Evolutionary conservation across 2,329 filamentous ascomycete genomes (phyloP).

Genomic region (Huntiella moniliformis): DNA sequence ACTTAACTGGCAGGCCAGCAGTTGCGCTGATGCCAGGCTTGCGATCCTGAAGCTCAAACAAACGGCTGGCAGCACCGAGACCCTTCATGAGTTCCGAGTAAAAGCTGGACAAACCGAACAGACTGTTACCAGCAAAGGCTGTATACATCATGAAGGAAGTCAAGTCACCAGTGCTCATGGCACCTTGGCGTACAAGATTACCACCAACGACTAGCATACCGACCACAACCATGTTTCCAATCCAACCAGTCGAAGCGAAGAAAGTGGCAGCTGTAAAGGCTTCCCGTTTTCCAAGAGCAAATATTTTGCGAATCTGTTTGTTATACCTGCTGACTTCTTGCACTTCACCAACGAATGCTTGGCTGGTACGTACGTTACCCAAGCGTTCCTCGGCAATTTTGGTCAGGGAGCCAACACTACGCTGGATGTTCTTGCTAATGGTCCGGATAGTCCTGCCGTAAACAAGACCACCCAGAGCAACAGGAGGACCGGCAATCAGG

Average conservation of each 20-base stretch:
- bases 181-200: constrained; percentile 68
- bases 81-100: constrained; percentile 99
- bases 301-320: constrained; percentile 77
- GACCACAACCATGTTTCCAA: constrained; percentile 92
- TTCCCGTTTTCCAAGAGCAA: constrained; percentile 69
- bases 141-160: constrained; percentile 99
- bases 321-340: constrained; percentile 87
- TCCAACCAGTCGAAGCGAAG: constrained; percentile 70
- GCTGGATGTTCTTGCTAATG: constrained; percentile 80
- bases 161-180: constrained; percentile 77
- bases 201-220: constrained; percentile 80
- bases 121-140: constrained; percentile 63
- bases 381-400: constrained; percentile 98
- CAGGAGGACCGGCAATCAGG: constrained; percentile 71
- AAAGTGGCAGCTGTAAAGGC: constrained; percentile 80
- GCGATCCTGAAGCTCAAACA: constrained; percentile 91
- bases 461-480: constrained; percentile 77
- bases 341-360: constrained; percentile 86
- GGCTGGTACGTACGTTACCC: constrained; percentile 88
- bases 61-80: constrained; percentile 81
- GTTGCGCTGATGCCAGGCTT: constrained; percentile 75
- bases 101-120: constrained; percentile 88
- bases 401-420: constrained; percentile 76
- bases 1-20: constrained; percentile 56
- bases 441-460: constrained; percentile 81